Percentiles rank a stretch among this genome's conserved stretches.
Conservation (phyloP, 257 asterid genomes). For the Nyctanthes arbortristis region DNA sequence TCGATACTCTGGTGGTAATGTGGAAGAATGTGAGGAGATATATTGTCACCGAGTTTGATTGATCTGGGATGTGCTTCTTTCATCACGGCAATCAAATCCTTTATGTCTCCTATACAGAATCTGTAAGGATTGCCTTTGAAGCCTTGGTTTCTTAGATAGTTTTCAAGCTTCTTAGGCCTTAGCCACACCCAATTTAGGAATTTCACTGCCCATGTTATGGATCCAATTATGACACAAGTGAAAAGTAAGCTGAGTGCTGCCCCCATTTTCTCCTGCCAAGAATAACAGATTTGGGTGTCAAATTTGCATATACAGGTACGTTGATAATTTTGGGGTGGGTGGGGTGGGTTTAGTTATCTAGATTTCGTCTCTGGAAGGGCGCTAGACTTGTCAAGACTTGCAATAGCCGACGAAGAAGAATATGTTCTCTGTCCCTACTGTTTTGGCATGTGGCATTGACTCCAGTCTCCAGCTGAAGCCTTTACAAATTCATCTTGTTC, state of each 20-base stretch:
- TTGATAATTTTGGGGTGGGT: too few species aligned
- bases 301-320: not conserved
- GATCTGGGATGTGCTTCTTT: constrained; percentile 8
- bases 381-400: not conserved
- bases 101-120: constrained; percentile 24
- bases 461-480: too few species aligned
- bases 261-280: not conserved
- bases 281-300: not conserved
- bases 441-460: too few species aligned
- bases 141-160: constrained; percentile 22
- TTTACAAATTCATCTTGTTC: too few species aligned
- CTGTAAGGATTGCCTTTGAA: constrained; percentile 25
- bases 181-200: constrained; percentile 30
- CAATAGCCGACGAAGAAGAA: too few species aligned
- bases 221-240: not conserved
- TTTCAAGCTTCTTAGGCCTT: constrained; percentile 28
- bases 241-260: constrained; percentile 16
- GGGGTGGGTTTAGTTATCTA: not conserved
- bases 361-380: not conserved
- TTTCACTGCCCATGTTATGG: constrained; percentile 17
- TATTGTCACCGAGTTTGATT: constrained; percentile 32
- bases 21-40: constrained; percentile 41
- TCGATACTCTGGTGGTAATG: constrained; percentile 23
- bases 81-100: not conserved
- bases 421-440: too few species aligned